Conservation (phyloP, 1,139 yeast genomes). For the Sugiyamaella xylanicola region DNA sequence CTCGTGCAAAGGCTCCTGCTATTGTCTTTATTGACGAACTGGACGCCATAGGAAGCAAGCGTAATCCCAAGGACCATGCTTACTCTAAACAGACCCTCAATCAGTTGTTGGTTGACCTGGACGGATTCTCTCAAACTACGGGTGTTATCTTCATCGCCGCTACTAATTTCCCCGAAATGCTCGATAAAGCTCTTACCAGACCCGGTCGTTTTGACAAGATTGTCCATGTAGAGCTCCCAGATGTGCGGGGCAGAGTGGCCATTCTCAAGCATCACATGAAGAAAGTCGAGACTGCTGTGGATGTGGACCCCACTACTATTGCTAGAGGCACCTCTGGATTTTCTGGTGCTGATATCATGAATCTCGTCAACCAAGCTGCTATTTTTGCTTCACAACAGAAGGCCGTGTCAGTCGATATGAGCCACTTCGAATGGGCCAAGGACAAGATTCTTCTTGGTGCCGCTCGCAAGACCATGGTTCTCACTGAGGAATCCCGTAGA, state of each 20-base stretch:
- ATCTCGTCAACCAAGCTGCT: constrained; percentile 96
- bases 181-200: constrained; percentile 95
- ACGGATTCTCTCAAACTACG: constrained; percentile 90
- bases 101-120: constrained; percentile 92
- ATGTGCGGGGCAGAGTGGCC: constrained; percentile 94
- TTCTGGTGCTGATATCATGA: constrained; percentile 95
- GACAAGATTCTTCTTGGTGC: constrained; percentile 98
- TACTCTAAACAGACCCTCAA: constrained; percentile 96
- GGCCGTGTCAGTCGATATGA: constrained; percentile 88
- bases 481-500: constrained; percentile 89
- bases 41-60: constrained; percentile 97
- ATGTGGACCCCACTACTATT: constrained; percentile 82
- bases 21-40: constrained; percentile 94
- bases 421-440: constrained; percentile 97
- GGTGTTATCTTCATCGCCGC: constrained; percentile 98
- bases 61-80: constrained; percentile 97
- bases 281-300: constrained; percentile 80
- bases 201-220: constrained; percentile 98
- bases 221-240: constrained; percentile 94
- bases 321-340: constrained; percentile 98
- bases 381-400: constrained; percentile 92
- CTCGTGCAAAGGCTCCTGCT: constrained; percentile 94
- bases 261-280: constrained; percentile 90
- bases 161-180: constrained; percentile 94
- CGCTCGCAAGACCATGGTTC: constrained; percentile 94